A percentile compares a stretch with the other conserved stretches of the same genome.
Evolutionary conservation across 1,284 basidiomycete species (phyloP).

Genomic region (Peniophora sp.): DNA sequence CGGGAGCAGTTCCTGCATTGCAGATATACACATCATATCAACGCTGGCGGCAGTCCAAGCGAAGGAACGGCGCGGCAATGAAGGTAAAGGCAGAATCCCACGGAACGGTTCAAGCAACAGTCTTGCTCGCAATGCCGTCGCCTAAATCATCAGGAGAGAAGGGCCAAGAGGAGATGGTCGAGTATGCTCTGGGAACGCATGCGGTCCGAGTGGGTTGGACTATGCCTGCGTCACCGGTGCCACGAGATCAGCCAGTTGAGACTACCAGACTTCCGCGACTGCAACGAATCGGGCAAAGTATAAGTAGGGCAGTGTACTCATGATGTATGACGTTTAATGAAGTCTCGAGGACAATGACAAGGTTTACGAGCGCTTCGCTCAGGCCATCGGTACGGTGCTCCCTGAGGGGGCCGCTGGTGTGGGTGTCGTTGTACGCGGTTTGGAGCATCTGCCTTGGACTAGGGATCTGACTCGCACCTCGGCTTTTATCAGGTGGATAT

Average conservation of each 20-base stretch:
- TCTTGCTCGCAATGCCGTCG: constrained; percentile 21
- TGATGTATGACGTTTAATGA: not conserved
- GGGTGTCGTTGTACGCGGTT: too few species aligned
- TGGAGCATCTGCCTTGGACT: too few species aligned
- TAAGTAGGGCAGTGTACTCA: not conserved
- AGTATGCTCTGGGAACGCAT: constrained; percentile 13
- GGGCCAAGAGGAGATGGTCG: constrained; percentile 7
- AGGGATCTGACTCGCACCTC: too few species aligned
- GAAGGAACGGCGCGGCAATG: not conserved
- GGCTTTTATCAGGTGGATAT: too few species aligned
- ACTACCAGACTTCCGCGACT: not conserved
- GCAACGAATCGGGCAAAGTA: not conserved
- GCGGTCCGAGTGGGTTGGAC: not conserved
- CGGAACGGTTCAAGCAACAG: constrained; percentile 14
- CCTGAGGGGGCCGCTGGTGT: too few species aligned
- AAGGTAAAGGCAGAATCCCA: not conserved
- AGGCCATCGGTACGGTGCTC: too few species aligned
- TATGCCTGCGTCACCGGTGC: not conserved
- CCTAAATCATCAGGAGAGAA: not conserved
- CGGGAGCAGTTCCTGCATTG: not conserved
- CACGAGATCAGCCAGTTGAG: not conserved
- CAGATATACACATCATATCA: not conserved
- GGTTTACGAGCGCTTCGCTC: not conserved
- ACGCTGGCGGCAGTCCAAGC: not conserved
- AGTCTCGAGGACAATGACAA: not conserved